Percentiles rank a stretch among this genome's conserved stretches.
Conservation (phyloP, 208 protist genomes). For the Trichomonas gallinae region DNA sequence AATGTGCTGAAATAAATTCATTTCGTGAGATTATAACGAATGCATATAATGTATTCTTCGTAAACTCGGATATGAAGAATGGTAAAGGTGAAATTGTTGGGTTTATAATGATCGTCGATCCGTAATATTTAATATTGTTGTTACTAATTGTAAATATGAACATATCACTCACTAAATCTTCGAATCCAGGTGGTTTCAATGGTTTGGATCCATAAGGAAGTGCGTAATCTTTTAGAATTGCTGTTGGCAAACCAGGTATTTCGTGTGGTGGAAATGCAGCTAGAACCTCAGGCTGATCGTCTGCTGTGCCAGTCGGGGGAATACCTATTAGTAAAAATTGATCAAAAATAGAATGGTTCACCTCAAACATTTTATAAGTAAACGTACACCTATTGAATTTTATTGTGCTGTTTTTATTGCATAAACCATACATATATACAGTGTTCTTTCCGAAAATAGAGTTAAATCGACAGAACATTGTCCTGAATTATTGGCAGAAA, state of each 20-base stretch:
- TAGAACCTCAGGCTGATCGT: background rate
- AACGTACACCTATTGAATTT: no score
- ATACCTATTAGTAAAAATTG: background rate
- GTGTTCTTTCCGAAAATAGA: no score
- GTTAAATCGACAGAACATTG: no score
- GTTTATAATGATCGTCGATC: background rate
- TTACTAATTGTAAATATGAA: background rate
- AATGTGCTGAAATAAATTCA: background rate
- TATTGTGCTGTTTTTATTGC: no score
- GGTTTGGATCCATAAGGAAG: background rate
- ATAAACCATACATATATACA: no score
- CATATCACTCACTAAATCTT: background rate
- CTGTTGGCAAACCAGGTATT: background rate
- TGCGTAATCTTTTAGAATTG: background rate
- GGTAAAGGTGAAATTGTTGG: background rate
- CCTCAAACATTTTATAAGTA: background rate
- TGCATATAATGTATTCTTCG: background rate
- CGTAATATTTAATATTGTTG: background rate
- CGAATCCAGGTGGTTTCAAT: background rate
- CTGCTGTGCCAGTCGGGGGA: background rate
- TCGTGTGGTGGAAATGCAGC: background rate
- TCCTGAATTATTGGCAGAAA: no score
- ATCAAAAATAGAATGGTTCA: background rate
- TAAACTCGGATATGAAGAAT: background rate
- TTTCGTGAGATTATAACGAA: background rate